phyloP scores from a whole-genome alignment of 768 basidiomycete genomes.

The Wakefieldia striispora region DNA sequence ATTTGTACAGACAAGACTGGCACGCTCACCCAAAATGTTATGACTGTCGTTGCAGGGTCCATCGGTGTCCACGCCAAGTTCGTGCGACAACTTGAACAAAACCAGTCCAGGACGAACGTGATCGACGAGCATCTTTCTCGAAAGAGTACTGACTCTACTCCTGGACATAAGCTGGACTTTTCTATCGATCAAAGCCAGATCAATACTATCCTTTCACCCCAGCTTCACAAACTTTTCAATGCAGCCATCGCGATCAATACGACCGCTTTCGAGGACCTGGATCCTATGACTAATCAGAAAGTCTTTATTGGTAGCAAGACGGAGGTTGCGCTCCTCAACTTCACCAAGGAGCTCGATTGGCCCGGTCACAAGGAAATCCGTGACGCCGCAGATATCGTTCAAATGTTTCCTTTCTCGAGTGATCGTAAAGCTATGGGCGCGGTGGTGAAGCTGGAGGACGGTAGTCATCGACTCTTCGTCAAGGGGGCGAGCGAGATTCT shows the following conservation, averaged over 20 bases:
- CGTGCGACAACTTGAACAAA: constrained; percentile 72
- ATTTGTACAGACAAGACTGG: constrained; percentile 97
- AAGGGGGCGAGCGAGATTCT: constrained; percentile 97
- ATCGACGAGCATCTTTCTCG: constrained; percentile 44
- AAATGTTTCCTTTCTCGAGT: constrained; percentile 93
- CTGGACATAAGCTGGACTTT: constrained; percentile 67
- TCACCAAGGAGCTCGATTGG: constrained; percentile 83
- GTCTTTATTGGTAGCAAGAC: constrained; percentile 93
- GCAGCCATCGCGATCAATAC: constrained; percentile 88
- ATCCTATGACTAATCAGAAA: constrained; percentile 54
- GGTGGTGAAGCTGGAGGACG: constrained; percentile 59
- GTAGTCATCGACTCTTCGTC: constrained; percentile 66
- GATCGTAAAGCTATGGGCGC: constrained; percentile 95
- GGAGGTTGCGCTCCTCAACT: constrained; percentile 85
- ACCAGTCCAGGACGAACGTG: constrained; percentile 69
- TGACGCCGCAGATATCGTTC: constrained; percentile 58
- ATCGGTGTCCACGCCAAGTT: constrained; percentile 95
- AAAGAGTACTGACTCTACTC: constrained; percentile 30
- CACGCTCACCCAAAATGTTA: constrained; percentile 91
- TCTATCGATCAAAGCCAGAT: constrained; percentile 79
- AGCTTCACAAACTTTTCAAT: constrained; percentile 70
- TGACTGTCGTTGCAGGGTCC: constrained; percentile 96
- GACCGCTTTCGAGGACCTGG: constrained; percentile 86
- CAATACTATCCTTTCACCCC: constrained; percentile 57
- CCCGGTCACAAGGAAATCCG: constrained; percentile 64